Evolutionary conservation across 306 rosid genomes (phyloP).

Genomic region (Cucumis melo): DNA sequence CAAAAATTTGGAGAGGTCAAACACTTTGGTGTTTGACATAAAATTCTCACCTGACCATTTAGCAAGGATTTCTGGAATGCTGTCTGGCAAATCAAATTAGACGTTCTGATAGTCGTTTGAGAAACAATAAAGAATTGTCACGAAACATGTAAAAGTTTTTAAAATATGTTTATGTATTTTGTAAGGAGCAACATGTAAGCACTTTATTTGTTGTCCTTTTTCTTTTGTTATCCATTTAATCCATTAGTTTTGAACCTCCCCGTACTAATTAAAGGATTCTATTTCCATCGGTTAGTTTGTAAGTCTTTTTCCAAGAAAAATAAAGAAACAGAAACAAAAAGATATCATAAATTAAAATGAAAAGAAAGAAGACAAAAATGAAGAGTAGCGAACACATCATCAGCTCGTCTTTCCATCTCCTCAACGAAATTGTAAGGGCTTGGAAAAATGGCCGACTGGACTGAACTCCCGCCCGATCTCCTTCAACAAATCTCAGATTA

Average conservation of each 20-base stretch:
- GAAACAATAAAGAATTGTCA: background rate
- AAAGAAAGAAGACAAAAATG: no score
- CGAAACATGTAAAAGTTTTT: background rate
- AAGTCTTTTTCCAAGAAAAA: background rate
- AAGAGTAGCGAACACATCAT: no score
- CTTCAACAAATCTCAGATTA: slow-evolving; percentile 23
- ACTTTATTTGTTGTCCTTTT: background rate
- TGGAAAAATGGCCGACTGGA: slow-evolving; percentile 22
- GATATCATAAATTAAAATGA: no score
- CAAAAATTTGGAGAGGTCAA: background rate
- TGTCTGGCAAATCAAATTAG: background rate
- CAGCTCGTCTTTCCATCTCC: background rate
- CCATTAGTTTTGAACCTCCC: background rate
- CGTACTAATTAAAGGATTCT: background rate
- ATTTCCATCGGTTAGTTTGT: background rate
- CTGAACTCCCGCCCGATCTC: slow-evolving; percentile 40
- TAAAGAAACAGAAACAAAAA: no score
- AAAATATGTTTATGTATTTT: no score
- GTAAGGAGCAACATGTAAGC: no score
- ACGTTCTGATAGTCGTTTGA: background rate
- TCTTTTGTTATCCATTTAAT: background rate
- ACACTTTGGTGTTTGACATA: background rate
- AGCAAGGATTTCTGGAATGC: background rate
- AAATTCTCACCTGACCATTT: background rate
- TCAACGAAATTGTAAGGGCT: slow-evolving; percentile 10